phyloP scores from a whole-genome alignment of 169 alveolate genomes.

The Eimeria tenella region DNA sequence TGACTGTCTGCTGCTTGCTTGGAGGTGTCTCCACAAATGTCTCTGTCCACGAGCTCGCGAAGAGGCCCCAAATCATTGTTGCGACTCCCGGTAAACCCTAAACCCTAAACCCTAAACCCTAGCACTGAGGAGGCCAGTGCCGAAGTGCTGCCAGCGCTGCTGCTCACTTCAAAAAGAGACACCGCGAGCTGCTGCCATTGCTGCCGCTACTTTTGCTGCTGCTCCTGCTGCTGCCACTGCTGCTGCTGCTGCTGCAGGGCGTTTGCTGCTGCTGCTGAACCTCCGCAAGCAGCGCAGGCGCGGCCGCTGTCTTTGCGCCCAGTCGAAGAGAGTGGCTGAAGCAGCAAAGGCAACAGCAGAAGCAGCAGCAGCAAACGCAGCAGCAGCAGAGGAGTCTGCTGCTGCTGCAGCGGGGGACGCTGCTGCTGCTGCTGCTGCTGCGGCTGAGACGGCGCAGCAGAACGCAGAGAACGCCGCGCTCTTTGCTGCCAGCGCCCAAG shows the following conservation, averaged over 20 bases:
- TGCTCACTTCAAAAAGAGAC: not conserved
- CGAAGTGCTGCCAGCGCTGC: not conserved
- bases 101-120: not conserved
- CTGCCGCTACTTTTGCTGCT: no score
- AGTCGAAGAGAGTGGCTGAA: not conserved
- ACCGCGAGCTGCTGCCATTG: not conserved
- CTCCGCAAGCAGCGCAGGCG: not conserved
- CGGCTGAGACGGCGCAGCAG: not conserved
- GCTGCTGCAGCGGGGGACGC: not conserved
- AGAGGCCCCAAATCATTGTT: not conserved
- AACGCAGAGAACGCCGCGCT: not conserved
- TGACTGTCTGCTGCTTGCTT: not conserved
- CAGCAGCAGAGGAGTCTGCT: not conserved
- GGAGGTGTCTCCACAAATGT: not conserved
- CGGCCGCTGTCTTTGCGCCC: not conserved
- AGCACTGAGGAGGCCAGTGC: not conserved
- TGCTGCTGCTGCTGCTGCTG: conserved; percentile 5
- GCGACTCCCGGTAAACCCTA: not conserved
- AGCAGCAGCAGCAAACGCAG: conserved; percentile 9
- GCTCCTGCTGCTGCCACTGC: no score
- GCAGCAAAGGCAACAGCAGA: not conserved
- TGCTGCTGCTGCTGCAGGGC: conserved; percentile 11
- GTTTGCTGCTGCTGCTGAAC: conserved; percentile 1
- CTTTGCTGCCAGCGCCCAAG: not conserved
- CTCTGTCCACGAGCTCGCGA: not conserved